phyloP scores from a whole-genome alignment of 2,329 filamentous ascomycete genomes.

The Nannizziopsis arthrosporioides region DNA sequence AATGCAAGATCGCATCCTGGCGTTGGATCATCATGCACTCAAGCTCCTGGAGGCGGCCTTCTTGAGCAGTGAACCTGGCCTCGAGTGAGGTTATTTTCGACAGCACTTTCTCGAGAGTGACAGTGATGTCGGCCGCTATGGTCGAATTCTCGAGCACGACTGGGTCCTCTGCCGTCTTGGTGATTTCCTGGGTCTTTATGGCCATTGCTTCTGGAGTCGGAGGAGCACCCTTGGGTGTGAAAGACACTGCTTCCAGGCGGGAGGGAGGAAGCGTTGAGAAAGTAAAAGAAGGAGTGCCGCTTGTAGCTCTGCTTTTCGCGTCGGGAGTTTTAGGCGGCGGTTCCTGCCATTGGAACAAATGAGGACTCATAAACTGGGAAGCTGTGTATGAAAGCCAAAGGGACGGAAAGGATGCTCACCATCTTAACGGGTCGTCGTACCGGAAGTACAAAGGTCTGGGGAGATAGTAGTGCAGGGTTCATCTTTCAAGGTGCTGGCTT shows the following conservation, averaged over 20 bases:
- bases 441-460: too few species aligned
- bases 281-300: neutral
- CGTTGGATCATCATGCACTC: neutral
- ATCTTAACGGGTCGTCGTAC: too few species aligned
- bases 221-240: neutral
- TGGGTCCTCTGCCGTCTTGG: neutral
- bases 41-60: slow-evolving; percentile 8
- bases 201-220: neutral
- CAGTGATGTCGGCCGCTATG: neutral
- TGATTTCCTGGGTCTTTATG: neutral
- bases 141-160: neutral
- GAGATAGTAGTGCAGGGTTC: too few species aligned
- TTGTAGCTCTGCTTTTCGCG: too few species aligned
- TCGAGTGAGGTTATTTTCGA: neutral
- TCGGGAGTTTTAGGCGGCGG: too few species aligned
- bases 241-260: slow-evolving; percentile 2
- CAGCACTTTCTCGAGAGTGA: neutral
- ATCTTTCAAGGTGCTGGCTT: too few species aligned
- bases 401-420: too few species aligned
- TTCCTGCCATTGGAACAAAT: too few species aligned
- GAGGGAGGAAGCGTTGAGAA: slow-evolving; percentile 1
- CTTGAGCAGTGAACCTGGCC: neutral
- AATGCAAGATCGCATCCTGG: neutral
- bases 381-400: too few species aligned
- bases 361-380: too few species aligned